Evolutionary conservation across 1,284 basidiomycete genomes (phyloP).

Genomic region (Inonotus obliquus): DNA sequence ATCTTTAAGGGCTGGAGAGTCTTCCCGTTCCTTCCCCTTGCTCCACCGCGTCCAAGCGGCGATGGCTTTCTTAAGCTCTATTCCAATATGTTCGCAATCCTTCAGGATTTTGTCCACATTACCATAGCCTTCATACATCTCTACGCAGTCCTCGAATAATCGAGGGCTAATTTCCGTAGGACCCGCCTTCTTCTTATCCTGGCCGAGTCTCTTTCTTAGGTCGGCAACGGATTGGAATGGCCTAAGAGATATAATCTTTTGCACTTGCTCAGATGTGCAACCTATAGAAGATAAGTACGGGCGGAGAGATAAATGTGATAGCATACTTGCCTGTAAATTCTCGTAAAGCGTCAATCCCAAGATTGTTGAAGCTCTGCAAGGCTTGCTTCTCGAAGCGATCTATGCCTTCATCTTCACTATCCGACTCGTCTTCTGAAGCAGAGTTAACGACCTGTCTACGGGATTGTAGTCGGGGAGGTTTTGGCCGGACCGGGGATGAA

Average conservation of each 20-base stretch:
- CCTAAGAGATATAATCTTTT: constrained; percentile 73
- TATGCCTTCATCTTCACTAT: constrained; percentile 26
- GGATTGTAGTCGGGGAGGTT: constrained; percentile 43
- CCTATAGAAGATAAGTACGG: constrained; percentile 42
- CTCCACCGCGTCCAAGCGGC: constrained; percentile 65
- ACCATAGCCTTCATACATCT: constrained; percentile 87
- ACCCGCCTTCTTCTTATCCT: constrained; percentile 78
- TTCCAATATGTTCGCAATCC: constrained; percentile 85
- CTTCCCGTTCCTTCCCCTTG: constrained; percentile 32
- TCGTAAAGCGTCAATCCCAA: constrained; percentile 69
- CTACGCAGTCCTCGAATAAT: constrained; percentile 87
- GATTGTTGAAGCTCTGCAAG: constrained; percentile 84
- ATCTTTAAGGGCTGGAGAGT: constrained; percentile 26
- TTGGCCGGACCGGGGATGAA: constrained; percentile 37
- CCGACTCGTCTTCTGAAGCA: constrained; percentile 39
- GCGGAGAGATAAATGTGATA: constrained; percentile 17
- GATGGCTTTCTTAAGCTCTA: constrained; percentile 62
- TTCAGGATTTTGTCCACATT: constrained; percentile 88
- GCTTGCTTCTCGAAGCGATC: constrained; percentile 37
- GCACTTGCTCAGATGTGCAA: constrained; percentile 80
- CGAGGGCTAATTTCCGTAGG: constrained; percentile 81
- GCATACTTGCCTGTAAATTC: constrained; percentile 78
- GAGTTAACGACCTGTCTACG: constrained; percentile 62
- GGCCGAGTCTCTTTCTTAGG: constrained; percentile 72
- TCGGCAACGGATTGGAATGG: constrained; percentile 82